phyloP scores from a whole-genome alignment of 306 rosid species.

The Corylus avellana region DNA sequence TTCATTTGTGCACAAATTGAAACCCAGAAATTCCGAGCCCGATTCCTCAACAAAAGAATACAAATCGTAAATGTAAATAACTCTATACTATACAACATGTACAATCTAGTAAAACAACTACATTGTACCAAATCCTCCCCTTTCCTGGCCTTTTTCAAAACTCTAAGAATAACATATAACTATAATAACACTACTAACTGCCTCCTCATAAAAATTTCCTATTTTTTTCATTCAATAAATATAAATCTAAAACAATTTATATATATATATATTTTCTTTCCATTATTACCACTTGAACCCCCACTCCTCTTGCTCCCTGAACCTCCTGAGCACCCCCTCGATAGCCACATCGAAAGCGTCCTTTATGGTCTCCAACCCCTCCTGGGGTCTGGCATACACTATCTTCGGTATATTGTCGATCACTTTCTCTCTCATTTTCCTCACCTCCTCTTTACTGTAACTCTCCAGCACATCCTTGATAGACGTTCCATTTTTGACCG shows the following conservation, averaged over 20 bases:
- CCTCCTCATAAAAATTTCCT: background rate
- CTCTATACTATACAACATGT: background rate
- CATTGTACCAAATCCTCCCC: background rate
- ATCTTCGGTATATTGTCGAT: conserved; percentile 46
- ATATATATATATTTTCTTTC: no score
- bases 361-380: conserved; percentile 37
- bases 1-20: background rate
- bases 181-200: background rate
- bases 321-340: conserved; percentile 34
- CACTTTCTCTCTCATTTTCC: conserved; percentile 49
- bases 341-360: conserved; percentile 61
- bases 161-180: background rate
- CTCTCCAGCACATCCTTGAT: conserved; percentile 34
- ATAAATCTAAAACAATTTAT: no score
- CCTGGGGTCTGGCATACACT: conserved; percentile 37
- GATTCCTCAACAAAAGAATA: background rate
- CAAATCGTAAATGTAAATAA: background rate
- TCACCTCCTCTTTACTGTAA: conserved; percentile 28
- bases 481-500: conserved; percentile 49
- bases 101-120: background rate
- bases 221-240: background rate
- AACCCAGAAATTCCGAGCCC: background rate
- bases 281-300: conserved; percentile 4
- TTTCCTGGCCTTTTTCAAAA: background rate
- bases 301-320: conserved; percentile 15